These are phyloP conservation scores for Aureobasidium melanogenum DNA, from an alignment of 2,329 filamentous ascomycete species.

Conservation along the genomic window DNA sequence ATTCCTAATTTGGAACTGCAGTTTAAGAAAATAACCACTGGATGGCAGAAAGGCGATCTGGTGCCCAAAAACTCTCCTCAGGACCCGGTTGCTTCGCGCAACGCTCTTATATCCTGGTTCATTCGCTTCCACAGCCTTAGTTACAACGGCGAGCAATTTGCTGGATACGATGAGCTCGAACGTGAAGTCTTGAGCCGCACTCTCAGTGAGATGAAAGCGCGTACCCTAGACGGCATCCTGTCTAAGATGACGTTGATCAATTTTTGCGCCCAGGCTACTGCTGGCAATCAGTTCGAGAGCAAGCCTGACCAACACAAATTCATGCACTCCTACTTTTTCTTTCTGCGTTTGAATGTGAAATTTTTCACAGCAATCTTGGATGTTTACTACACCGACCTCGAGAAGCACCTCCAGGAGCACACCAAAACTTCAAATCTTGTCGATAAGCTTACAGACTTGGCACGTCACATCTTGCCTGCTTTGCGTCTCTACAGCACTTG, in stretches of 20 bases:
- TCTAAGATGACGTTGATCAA: slow-evolving; percentile 79
- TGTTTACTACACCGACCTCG: slow-evolving; percentile 49
- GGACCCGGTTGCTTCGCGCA: slow-evolving; percentile 45
- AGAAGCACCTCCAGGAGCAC: slow-evolving; percentile 14
- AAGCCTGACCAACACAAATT: slow-evolving; percentile 26
- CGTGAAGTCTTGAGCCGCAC: slow-evolving; percentile 75
- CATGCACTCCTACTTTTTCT: slow-evolving; percentile 46
- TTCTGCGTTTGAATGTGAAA: slow-evolving; percentile 68
- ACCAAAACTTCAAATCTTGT: slow-evolving; percentile 26
- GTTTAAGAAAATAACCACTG: slow-evolving; percentile 56
- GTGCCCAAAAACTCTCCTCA: slow-evolving; percentile 32
- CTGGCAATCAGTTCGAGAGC: slow-evolving; percentile 53
- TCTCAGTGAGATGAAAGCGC: slow-evolving; percentile 61
- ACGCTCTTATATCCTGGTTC: slow-evolving; percentile 70
- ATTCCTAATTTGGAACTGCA: slow-evolving; percentile 69
- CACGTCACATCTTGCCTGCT: slow-evolving; percentile 53
- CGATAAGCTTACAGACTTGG: slow-evolving; percentile 48
- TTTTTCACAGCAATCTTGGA: slow-evolving; percentile 66
- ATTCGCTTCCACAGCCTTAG: slow-evolving; percentile 77
- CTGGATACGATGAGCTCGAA: slow-evolving; percentile 72
- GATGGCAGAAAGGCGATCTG: slow-evolving; percentile 48
- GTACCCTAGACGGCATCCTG: slow-evolving; percentile 54
- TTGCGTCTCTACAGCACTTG: slow-evolving; percentile 61
- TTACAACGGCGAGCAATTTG: slow-evolving; percentile 66
- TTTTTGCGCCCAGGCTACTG: slow-evolving; percentile 71